Evolutionary conservation across 2,329 filamentous ascomycete species (phyloP).

Genomic region (Macroventuria anomochaeta): DNA sequence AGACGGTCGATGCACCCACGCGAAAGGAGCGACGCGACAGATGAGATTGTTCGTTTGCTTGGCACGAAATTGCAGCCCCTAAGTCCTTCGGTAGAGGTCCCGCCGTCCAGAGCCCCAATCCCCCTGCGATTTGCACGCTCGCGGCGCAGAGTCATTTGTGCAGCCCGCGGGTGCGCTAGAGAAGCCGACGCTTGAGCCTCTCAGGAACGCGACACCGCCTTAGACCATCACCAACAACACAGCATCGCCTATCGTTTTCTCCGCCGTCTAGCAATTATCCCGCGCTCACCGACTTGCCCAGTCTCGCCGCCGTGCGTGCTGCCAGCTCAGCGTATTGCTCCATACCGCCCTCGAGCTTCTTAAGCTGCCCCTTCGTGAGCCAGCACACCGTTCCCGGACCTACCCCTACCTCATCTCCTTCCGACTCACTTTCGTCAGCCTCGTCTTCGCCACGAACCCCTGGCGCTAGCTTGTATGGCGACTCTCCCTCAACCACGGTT

Average conservation of each 20-base stretch:
- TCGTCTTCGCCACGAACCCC: constrained; percentile 49
- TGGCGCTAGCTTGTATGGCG: constrained; percentile 47
- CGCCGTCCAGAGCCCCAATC: constrained; percentile 22
- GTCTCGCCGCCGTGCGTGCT: constrained; percentile 35
- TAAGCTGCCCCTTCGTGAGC: constrained; percentile 44
- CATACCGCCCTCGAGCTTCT: constrained; percentile 48
- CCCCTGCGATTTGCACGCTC: constrained; percentile 28
- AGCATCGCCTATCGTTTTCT: constrained; percentile 7
- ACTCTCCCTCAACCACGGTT: constrained; percentile 70
- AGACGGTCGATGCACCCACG: constrained; percentile 3
- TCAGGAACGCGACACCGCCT: constrained; percentile 15
- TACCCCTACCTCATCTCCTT: constrained; percentile 57
- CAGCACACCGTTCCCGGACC: constrained; percentile 49
- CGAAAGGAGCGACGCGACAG: constrained; percentile 38
- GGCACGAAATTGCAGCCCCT: constrained; percentile 34
- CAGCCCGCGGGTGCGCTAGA: constrained; percentile 23
- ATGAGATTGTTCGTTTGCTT: constrained; percentile 16
- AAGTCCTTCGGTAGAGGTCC: constrained; percentile 12
- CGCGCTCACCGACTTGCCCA: constrained; percentile 21
- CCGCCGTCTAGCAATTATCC: background rate
- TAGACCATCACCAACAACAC: background rate
- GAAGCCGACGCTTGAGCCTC: constrained; percentile 25
- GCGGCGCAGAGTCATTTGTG: constrained; percentile 23
- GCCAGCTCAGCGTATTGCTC: constrained; percentile 48
- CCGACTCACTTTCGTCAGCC: constrained; percentile 53